A percentile compares a stretch with the other conserved stretches of the same genome.
Conservation (phyloP, 164 flowering plant species). For the Umbellularia californica region DNA sequence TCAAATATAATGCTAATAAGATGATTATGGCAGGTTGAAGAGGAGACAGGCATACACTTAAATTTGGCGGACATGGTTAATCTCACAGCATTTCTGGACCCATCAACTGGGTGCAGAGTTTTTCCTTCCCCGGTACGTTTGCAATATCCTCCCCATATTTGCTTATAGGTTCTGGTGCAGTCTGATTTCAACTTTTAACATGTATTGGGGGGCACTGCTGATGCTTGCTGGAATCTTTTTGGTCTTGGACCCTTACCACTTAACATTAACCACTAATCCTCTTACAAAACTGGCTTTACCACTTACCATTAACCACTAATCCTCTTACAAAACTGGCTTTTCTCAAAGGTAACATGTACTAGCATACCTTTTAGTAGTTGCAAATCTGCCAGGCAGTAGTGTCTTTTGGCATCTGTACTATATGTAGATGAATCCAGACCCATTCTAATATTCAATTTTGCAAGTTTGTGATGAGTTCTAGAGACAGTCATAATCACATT, state of each 20-base stretch:
- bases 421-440: not conserved
- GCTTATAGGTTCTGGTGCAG: not conserved
- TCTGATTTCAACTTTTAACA: not conserved
- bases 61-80: constrained; percentile 68
- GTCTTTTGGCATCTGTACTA: not conserved
- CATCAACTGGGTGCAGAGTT: constrained; percentile 71
- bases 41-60: constrained; percentile 80
- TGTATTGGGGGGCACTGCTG: too few relatives aligned
- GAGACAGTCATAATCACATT: too few relatives aligned
- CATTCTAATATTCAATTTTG: not conserved
- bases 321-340: not conserved
- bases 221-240: not conserved
- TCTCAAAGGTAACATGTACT: not conserved
- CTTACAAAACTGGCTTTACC: not conserved
- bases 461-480: not conserved
- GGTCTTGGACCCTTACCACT: not conserved
- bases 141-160: not conserved
- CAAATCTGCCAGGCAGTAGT: not conserved
- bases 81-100: constrained; percentile 71
- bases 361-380: not conserved
- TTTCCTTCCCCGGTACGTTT: constrained; percentile 82
- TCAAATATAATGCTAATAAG: constrained; percentile 5
- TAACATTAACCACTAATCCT: not conserved
- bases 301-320: not conserved
- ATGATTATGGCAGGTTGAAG: constrained; percentile 69